A percentile compares a stretch with the other conserved stretches of the same genome.
phyloP scores from a whole-genome alignment of 139 green algal genomes.

The Chlamydomonas applanata region DNA sequence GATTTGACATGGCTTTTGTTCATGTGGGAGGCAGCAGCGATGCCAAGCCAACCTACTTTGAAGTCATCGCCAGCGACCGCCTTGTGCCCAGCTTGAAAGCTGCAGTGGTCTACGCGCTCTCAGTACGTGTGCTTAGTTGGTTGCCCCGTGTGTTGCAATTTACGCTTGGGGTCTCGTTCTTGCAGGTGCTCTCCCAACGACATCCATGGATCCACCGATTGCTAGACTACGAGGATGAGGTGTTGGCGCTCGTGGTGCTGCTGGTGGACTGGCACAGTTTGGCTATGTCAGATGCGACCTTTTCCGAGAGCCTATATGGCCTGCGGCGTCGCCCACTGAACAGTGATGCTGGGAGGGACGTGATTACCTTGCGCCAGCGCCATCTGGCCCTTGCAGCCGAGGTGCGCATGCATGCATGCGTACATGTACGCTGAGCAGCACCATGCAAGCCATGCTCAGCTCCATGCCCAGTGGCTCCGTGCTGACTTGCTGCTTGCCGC shows the following conservation, averaged over 20 bases:
- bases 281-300: constrained; percentile 46
- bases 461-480: not conserved
- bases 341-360: not conserved
- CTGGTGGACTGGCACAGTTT: constrained; percentile 71
- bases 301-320: constrained; percentile 83
- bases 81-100: constrained; percentile 74
- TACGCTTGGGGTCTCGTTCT: not conserved
- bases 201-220: constrained; percentile 54
- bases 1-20: no score
- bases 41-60: no score
- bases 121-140: constrained; percentile 37
- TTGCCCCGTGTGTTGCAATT: not conserved
- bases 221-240: constrained; percentile 75
- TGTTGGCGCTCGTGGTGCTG: constrained; percentile 60
- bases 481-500: no score
- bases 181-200: constrained; percentile 70
- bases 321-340: constrained; percentile 30
- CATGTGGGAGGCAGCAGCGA: no score
- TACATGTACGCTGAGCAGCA: no score
- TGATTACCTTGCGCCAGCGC: constrained; percentile 14
- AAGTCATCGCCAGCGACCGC: constrained; percentile 35
- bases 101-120: constrained; percentile 73
- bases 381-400: constrained; percentile 3
- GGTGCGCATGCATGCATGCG: constrained; percentile 6
- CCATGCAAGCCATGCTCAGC: no score